A percentile compares a stretch with the other conserved stretches of the same genome.
phyloP scores from a whole-genome alignment of 192 early-diverging fungal species.

The Coemansia umbellata region DNA sequence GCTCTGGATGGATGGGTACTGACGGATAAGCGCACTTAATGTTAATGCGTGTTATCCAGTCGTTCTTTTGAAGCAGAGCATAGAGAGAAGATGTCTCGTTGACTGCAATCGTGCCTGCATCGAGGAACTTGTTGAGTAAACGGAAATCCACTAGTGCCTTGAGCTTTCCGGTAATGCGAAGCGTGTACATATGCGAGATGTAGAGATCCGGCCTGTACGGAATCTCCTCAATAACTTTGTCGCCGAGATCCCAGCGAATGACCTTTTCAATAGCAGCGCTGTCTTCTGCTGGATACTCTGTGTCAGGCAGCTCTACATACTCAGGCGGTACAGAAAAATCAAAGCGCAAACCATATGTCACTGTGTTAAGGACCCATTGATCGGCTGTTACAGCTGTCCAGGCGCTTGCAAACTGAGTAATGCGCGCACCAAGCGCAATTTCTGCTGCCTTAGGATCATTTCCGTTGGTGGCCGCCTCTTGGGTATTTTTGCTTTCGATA shows the following conservation, averaged over 20 bases:
- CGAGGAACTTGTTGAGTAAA: slow-evolving; percentile 39
- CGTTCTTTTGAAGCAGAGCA: slow-evolving; percentile 19
- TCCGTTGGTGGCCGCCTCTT: not conserved
- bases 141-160: slow-evolving; percentile 48
- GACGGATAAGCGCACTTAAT: slow-evolving; percentile 51
- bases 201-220: slow-evolving; percentile 28
- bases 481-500: not conserved
- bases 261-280: slow-evolving; percentile 43
- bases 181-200: slow-evolving; percentile 47
- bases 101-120: slow-evolving; percentile 16
- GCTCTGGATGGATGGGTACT: slow-evolving; percentile 42
- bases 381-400: slow-evolving; percentile 24
- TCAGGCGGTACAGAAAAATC: slow-evolving; percentile 33
- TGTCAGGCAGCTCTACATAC: slow-evolving; percentile 3
- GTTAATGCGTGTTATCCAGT: slow-evolving; percentile 43
- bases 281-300: slow-evolving; percentile 38
- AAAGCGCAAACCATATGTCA: slow-evolving; percentile 32
- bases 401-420: slow-evolving; percentile 17
- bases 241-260: slow-evolving; percentile 47
- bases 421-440: slow-evolving; percentile 38
- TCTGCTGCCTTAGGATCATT: slow-evolving; percentile 4
- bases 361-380: slow-evolving; percentile 29
- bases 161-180: slow-evolving; percentile 31
- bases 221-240: slow-evolving; percentile 47
- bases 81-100: slow-evolving; percentile 35